A percentile compares a stretch with the other conserved stretches of the same genome.
Evolutionary conservation across 2,329 filamentous ascomycete species (phyloP).

Genomic region (Alternaria metachromatica): DNA sequence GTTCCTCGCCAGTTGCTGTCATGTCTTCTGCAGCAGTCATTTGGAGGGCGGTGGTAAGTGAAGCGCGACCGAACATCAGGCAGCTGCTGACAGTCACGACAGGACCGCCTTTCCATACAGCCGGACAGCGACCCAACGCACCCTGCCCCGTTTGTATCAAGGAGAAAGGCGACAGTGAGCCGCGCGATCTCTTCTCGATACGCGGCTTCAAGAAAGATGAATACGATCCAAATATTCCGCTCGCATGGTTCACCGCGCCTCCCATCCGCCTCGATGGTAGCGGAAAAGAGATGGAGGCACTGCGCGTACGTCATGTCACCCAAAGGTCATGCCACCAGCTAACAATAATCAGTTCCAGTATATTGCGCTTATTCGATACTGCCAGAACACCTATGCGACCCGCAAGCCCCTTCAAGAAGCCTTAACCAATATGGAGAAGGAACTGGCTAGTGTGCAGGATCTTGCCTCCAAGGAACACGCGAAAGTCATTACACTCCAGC

Average conservation of each 20-base stretch:
- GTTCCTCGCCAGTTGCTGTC: slow-evolving; percentile 58
- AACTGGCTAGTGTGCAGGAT: slow-evolving; percentile 36
- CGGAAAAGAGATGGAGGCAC: slow-evolving; percentile 50
- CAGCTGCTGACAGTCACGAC: not conserved
- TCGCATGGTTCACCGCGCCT: slow-evolving; percentile 53
- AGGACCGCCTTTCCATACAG: slow-evolving; percentile 57
- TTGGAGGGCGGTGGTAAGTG: slow-evolving; percentile 56
- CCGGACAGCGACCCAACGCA: slow-evolving; percentile 49
- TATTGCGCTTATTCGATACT: slow-evolving; percentile 36
- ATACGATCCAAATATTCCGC: slow-evolving; percentile 53
- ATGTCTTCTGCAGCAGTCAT: slow-evolving; percentile 58
- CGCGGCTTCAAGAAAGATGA: slow-evolving; percentile 52
- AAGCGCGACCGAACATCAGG: not conserved
- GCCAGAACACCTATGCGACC: slow-evolving; percentile 27
- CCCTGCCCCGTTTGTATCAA: slow-evolving; percentile 55
- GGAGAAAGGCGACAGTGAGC: slow-evolving; percentile 43
- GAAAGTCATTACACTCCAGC: slow-evolving; percentile 34
- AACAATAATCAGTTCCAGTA: slow-evolving; percentile 56
- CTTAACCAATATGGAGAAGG: slow-evolving; percentile 27
- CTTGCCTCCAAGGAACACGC: slow-evolving; percentile 46
- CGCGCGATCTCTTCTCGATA: slow-evolving; percentile 53
- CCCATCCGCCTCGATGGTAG: slow-evolving; percentile 50
- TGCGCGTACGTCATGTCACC: slow-evolving; percentile 43
- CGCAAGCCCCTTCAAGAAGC: slow-evolving; percentile 25
- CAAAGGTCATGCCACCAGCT: slow-evolving; percentile 5